Evolutionary conservation across 129 eudicot genomes (phyloP).

Genomic region (Solidago caesia): DNA sequence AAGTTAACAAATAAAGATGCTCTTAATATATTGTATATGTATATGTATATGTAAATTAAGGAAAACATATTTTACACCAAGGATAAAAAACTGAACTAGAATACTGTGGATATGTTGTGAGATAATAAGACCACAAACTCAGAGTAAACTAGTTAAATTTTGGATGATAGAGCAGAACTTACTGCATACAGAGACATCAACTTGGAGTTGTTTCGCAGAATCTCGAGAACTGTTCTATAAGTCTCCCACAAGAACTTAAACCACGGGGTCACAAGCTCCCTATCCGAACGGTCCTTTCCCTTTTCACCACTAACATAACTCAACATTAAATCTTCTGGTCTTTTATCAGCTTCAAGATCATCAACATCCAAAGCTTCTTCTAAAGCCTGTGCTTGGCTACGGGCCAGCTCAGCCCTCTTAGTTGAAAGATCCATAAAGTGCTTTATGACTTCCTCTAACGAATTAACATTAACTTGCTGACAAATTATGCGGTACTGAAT

Average conservation of each 20-base stretch:
- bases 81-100: too few species aligned
- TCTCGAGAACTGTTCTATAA: conserved; percentile 69
- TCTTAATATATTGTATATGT: too few species aligned
- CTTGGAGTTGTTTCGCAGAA: conserved; percentile 69
- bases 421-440: conserved; percentile 83
- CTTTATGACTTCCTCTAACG: conserved; percentile 83
- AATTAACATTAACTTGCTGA: conserved; percentile 75
- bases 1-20: too few species aligned
- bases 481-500: conserved; percentile 80
- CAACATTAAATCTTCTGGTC: conserved; percentile 79
- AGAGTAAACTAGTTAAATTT: too few species aligned
- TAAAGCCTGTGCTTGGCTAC: conserved; percentile 73
- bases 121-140: too few species aligned
- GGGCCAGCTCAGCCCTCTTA: conserved; percentile 75
- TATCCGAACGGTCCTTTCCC: conserved; percentile 81
- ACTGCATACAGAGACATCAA: conserved; percentile 68
- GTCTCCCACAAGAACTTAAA: conserved; percentile 86
- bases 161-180: conserved; percentile 14
- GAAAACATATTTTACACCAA: too few species aligned
- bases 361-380: conserved; percentile 84
- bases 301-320: conserved; percentile 86
- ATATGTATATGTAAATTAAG: too few species aligned
- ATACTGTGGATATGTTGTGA: too few species aligned
- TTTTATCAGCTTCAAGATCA: conserved; percentile 81
- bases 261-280: conserved; percentile 88